Evolutionary conservation across 352 stramenopile genomes (phyloP), one percentile per base, ranked within the genome.

Genomic region (Blastocystis sp.): DNA sequence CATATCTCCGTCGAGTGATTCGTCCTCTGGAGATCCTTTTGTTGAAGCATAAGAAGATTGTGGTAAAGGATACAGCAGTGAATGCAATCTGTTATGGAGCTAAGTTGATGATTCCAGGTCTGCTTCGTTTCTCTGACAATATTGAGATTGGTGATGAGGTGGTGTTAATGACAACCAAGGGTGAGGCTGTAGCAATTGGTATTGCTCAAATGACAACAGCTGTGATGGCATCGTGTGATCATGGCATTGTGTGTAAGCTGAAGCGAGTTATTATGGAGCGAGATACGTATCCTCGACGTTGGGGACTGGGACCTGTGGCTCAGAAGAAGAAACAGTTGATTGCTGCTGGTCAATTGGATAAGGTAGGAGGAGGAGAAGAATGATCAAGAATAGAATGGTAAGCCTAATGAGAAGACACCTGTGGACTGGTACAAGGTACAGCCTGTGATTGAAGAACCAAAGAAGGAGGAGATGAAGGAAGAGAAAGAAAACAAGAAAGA

Each of bases 251-350:
- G 11, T 96, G 96, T 51, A 99, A 98, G 93, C 98, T 99, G 90
- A 99, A 99, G 92, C 94, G 97, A 65, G 96, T 99, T 37, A 98
- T 99, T 90, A 99, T 99, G 97, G 97, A 99, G 92, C 91, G 97
- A 49, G 97, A 99, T 92, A 98, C 94, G 65, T 99, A 99, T 90
- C 97, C 97, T 39, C 92, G 96, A 89, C 92, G 95, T 78, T 99
- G 97, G 97, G 96, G 97, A 80, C 91, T 99, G 85, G 97, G 97
- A 24, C 97, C 96, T 1, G 97, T 99, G 92, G 97, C 97, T 2
- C 93, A 97, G 89, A 97, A 97, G 90, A 98, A 99, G 89, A 99
- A 99, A 93, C 91, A 91, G 12, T 91, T 99, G 12, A 97, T 99
- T 87, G 93, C 93, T 88, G 91, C 94, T 86, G 94, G 94, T 35